Evolutionary conservation across 2,329 filamentous ascomycete species (phyloP).

Genomic region (Aspergillus piperis): DNA sequence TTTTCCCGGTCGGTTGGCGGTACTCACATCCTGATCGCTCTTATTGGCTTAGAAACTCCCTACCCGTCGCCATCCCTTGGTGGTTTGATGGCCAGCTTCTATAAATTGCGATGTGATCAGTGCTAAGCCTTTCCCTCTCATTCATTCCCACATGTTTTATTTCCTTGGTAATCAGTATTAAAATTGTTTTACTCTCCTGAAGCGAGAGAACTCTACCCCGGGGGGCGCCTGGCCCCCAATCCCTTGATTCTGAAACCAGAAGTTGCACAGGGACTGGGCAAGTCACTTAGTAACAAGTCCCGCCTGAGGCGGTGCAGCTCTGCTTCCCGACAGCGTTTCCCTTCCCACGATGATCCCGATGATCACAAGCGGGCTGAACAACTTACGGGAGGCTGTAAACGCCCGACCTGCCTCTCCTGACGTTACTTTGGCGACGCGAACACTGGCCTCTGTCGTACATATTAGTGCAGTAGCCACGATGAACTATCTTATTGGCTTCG

Average conservation of each 20-base stretch:
- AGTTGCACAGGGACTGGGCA: too few species aligned
- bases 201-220: too few species aligned
- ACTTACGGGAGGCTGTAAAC: not conserved
- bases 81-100: not conserved
- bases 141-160: too few species aligned
- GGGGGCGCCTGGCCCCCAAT: not conserved
- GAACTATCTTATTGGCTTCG: not conserved
- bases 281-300: not conserved
- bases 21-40: not conserved
- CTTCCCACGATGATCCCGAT: not conserved
- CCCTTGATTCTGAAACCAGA: not conserved
- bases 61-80: not conserved
- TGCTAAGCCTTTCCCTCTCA: not conserved
- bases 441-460: not conserved
- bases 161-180: too few species aligned
- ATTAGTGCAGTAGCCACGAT: not conserved
- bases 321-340: not conserved
- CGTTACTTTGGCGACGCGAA: not conserved
- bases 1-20: not conserved
- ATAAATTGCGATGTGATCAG: conserved; percentile 1
- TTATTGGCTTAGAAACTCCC: not conserved
- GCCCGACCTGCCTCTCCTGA: not conserved
- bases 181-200: too few species aligned
- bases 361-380: not conserved
- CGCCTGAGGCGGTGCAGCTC: not conserved